Percentiles rank a stretch among this genome's conserved stretches.
Evolutionary conservation across 2,329 filamentous ascomycete species (phyloP).

Genomic region (Ascochyta clinopodiicola): DNA sequence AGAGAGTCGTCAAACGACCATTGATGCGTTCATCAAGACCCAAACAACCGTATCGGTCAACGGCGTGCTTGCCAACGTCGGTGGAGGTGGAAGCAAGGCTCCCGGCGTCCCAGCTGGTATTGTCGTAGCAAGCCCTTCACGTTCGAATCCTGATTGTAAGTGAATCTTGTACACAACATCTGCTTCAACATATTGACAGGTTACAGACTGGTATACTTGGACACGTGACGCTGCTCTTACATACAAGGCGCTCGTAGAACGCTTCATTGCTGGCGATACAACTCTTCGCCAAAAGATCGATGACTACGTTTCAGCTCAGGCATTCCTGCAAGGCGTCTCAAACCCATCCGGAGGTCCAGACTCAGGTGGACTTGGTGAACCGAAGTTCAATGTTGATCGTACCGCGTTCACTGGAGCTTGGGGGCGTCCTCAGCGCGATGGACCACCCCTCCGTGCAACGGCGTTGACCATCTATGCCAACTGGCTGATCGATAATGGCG

Average conservation of each 20-base stretch:
- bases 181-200: not conserved
- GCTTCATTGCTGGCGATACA: constrained; percentile 66
- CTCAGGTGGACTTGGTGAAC: constrained; percentile 67
- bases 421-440: constrained; percentile 82
- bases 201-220: constrained; percentile 78
- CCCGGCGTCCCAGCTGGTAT: constrained; percentile 58
- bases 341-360: constrained; percentile 70
- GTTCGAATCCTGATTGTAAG: constrained; percentile 60
- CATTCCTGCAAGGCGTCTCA: constrained; percentile 68
- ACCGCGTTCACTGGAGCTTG: constrained; percentile 70
- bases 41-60: constrained; percentile 59
- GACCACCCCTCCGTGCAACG: constrained; percentile 76
- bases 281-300: constrained; percentile 67
- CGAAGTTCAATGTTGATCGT: constrained; percentile 73
- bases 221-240: constrained; percentile 75
- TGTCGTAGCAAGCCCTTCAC: constrained; percentile 63
- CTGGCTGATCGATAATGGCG: constrained; percentile 71
- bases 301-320: constrained; percentile 72
- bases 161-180: not conserved
- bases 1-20: constrained; percentile 16
- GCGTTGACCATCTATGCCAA: constrained; percentile 75
- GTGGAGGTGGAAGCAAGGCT: constrained; percentile 57
- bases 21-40: constrained; percentile 48
- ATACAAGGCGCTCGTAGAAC: constrained; percentile 72
- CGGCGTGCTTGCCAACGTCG: constrained; percentile 63